These are phyloP conservation scores for Colletotrichum acutatum DNA, from an alignment of 2,329 filamentous ascomycete species.

Conservation along the genomic window DNA sequence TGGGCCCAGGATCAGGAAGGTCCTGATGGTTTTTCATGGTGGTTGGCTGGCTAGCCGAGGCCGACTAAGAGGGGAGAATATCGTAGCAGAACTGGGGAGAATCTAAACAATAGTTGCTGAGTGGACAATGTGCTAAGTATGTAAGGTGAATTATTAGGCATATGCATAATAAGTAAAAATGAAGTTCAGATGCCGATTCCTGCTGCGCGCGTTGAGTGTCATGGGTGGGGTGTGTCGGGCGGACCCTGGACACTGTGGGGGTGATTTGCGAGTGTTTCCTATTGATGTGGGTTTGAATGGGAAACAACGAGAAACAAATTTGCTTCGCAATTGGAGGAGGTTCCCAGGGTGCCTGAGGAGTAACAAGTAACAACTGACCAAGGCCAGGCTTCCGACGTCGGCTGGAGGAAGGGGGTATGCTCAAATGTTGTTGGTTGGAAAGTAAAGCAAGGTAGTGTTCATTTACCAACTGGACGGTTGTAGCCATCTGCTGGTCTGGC, in stretches of 20 bases:
- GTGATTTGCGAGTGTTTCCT: constrained; percentile 12
- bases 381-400: neutral
- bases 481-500: neutral
- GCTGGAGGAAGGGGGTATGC: neutral
- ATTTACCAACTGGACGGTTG: neutral
- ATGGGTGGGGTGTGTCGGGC: neutral
- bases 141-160: neutral
- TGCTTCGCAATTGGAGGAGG: neutral
- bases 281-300: constrained; percentile 30
- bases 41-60: neutral
- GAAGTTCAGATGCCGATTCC: neutral
- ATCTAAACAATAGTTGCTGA: neutral
- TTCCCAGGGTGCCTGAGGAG: no score
- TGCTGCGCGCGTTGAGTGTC: neutral
- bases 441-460: neutral
- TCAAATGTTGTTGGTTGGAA: no score
- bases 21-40: neutral
- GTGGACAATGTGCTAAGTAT: neutral
- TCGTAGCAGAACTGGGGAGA: neutral
- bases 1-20: neutral
- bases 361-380: neutral
- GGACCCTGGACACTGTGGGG: neutral
- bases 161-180: neutral
- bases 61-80: neutral
- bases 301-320: neutral